These are phyloP conservation scores for Stipa capillata DNA, from an alignment of 176 grass and related monocot genomes.

Conservation along the genomic window DNA sequence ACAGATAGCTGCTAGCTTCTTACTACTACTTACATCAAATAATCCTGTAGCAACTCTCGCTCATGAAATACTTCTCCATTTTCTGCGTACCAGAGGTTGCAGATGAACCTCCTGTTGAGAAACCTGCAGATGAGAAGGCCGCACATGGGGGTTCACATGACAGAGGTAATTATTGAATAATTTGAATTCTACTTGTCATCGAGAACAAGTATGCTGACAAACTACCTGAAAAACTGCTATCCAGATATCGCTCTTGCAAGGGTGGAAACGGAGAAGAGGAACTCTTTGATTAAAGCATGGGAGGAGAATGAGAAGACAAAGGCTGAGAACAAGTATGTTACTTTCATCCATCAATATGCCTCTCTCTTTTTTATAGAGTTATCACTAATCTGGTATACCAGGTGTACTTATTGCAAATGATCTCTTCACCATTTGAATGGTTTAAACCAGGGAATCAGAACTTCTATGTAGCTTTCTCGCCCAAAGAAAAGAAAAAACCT, in stretches of 20 bases:
- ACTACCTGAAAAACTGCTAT: background rate
- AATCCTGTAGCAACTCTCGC: background rate
- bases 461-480: background rate
- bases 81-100: slow-evolving; percentile 41
- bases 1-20: background rate
- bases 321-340: slow-evolving; percentile 74
- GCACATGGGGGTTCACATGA: slow-evolving; percentile 49
- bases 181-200: background rate
- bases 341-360: background rate
- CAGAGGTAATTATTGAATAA: slow-evolving; percentile 50
- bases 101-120: slow-evolving; percentile 53
- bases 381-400: background rate
- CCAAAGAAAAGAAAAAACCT: no score
- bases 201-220: background rate
- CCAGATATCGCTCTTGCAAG: slow-evolving; percentile 71
- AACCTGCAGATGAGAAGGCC: slow-evolving; percentile 44
- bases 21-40: background rate
- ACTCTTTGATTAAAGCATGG: slow-evolving; percentile 85
- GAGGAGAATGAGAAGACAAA: slow-evolving; percentile 95
- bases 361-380: background rate
- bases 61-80: background rate
- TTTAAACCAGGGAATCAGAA: background rate
- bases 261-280: slow-evolving; percentile 76
- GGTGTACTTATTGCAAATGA: background rate
- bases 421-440: background rate